Base-by-base conservation (phyloP, 495 filamentous ascomycete species). In the Symbiotaphrina buchneri region DNA sequence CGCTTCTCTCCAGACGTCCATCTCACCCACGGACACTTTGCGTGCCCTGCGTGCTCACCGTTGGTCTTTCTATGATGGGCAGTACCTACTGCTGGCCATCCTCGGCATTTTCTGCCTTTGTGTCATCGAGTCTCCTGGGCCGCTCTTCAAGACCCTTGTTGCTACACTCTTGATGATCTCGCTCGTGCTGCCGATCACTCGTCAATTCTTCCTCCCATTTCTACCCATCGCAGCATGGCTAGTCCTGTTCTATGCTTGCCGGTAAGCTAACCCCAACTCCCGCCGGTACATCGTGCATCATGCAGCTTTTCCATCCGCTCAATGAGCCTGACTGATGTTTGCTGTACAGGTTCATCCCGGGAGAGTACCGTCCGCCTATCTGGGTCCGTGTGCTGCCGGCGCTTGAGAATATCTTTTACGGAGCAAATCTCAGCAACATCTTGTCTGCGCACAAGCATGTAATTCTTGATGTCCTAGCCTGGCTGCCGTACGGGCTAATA, bases 391-490 rank as follows among this genome's bases (percentile, higher is more conserved):
- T 95, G 14, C 61, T 95, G 8, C 85, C 85, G 3, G 77, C 85
- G n/a, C 64, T 95, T 38, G 85, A 95, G 48, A 92, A 95, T 51
- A 87, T 95, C 33, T 58, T 95, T 30, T 95, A 95, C 47, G 85
- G 85, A 30, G 81, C 81, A 19, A 93, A 93, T 54, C 66, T 95
- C 29, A 90, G 80, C 55, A 92, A 91, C 49, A 87, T 92, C 35
- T 67, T 95, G 27, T 87, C 84, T 3, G 75, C 80, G 17, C 80
- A 92, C 50, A 77, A 75, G 28, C 68, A 73, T 52, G 64, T 72
- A 6, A 55, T 81, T 28, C 61, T 95, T 21, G 80, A 90, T 39
- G 51, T 95, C 33, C 52, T 95, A 33, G 85, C 85, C 21, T 93
- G 85, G 84, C 45, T 95, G 25, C 85, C 84, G 10, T 95, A 95